Evolutionary conservation across 805 yeast genomes (phyloP).

Genomic region (Myxozyma neotropica): DNA sequence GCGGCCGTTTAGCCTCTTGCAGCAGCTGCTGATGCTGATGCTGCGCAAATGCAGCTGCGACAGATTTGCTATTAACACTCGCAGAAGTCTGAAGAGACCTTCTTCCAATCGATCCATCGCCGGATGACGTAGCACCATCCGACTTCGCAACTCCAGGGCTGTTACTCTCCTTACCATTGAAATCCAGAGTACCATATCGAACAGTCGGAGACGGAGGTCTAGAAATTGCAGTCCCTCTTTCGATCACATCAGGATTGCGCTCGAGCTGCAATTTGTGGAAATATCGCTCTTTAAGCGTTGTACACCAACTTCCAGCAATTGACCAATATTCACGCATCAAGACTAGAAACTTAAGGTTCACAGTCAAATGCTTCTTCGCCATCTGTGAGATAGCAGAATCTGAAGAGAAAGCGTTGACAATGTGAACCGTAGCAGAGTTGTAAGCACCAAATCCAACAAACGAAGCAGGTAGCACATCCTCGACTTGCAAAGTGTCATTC

Average conservation of each 20-base stretch:
- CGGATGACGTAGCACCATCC: slow-evolving; percentile 26
- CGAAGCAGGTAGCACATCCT: slow-evolving; percentile 42
- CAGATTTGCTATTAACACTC: background rate
- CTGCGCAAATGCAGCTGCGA: slow-evolving; percentile 5
- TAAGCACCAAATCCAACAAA: slow-evolving; percentile 44
- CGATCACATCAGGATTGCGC: slow-evolving; percentile 21
- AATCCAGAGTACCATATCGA: slow-evolving; percentile 32
- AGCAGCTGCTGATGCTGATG: slow-evolving; percentile 6
- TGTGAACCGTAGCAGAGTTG: slow-evolving; percentile 42
- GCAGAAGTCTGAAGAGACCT: slow-evolving; percentile 11
- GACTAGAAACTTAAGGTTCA: slow-evolving; percentile 40
- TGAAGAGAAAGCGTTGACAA: slow-evolving; percentile 41
- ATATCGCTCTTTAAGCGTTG: slow-evolving; percentile 41
- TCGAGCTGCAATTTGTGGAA: slow-evolving; percentile 32
- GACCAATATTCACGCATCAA: slow-evolving; percentile 43
- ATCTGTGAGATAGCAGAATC: slow-evolving; percentile 38
- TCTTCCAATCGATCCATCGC: slow-evolving; percentile 13
- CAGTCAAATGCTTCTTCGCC: slow-evolving; percentile 43
- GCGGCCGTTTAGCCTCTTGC: background rate
- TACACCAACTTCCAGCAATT: slow-evolving; percentile 44
- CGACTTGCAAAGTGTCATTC: slow-evolving; percentile 38
- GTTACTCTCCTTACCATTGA: slow-evolving; percentile 25
- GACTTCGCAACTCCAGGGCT: slow-evolving; percentile 25
- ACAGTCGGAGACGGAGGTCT: slow-evolving; percentile 35
- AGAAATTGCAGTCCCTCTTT: slow-evolving; percentile 16